Percentiles rank a stretch among this genome's conserved stretches.
These are phyloP conservation scores for Trichoderma sp. DNA, from an alignment of 2,329 filamentous ascomycete genomes.

Conservation along the genomic window DNA sequence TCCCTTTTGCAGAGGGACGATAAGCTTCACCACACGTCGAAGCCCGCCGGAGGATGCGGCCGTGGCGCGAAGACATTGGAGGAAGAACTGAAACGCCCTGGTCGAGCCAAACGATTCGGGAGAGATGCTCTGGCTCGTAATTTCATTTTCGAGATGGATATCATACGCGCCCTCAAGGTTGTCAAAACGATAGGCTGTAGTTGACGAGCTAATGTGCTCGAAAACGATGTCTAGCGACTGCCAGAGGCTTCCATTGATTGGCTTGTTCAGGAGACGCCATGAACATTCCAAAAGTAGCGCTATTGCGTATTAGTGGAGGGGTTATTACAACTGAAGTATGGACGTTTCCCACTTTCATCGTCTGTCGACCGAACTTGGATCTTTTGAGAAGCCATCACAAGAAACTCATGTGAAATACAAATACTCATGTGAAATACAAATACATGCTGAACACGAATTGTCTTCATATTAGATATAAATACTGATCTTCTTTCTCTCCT, in stretches of 20 bases:
- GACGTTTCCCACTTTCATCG: not conserved
- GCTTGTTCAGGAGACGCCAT: not conserved
- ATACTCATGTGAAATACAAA: not conserved
- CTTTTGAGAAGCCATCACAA: not conserved
- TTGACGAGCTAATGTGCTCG: not conserved
- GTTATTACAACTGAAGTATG: not conserved
- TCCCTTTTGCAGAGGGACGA: not conserved
- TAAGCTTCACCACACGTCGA: not conserved
- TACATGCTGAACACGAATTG: not conserved
- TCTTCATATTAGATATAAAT: not conserved
- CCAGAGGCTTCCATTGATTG: not conserved
- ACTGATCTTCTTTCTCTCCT: not conserved
- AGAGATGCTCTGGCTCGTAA: not conserved
- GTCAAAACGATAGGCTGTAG: not conserved
- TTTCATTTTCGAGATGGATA: not conserved
- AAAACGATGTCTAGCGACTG: not conserved
- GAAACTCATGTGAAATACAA: not conserved
- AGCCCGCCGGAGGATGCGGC: not conserved
- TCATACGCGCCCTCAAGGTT: not conserved
- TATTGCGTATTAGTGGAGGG: not conserved
- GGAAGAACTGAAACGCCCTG: not conserved
- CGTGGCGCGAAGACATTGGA: not conserved
- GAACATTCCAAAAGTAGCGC: not conserved
- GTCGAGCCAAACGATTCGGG: not conserved
- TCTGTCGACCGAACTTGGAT: not conserved